Evolutionary conservation across 306 rosid species (phyloP).

Genomic region (Gastrolobium bilobum): DNA sequence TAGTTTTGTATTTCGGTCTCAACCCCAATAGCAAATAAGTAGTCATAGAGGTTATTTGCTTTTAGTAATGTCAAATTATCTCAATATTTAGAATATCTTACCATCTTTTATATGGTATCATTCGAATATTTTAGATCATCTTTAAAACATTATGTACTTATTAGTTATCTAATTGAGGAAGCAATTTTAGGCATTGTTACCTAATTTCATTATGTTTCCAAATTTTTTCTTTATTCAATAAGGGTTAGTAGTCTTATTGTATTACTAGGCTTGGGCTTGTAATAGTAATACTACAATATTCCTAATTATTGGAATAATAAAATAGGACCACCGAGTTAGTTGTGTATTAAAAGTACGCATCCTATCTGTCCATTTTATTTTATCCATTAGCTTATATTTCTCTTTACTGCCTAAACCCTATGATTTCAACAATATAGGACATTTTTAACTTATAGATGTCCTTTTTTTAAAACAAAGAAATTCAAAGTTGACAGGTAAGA

Average conservation of each 20-base stretch:
- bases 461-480: neutral
- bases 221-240: neutral
- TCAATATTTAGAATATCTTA: neutral
- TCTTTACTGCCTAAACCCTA: neutral
- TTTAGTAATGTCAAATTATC: neutral
- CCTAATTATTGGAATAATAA: neutral
- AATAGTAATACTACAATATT: neutral
- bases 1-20: neutral
- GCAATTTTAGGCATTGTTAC: neutral
- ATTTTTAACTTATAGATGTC: neutral
- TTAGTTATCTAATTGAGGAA: neutral
- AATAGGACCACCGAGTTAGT: neutral
- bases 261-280: neutral
- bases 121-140: neutral
- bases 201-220: neutral
- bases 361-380: neutral
- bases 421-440: neutral
- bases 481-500: neutral
- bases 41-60: neutral
- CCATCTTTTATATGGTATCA: neutral
- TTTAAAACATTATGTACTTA: neutral
- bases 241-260: neutral
- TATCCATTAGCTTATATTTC: neutral
- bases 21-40: neutral
- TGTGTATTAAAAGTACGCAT: too few species aligned